These are phyloP conservation scores for Gracilaria domingensis DNA, from an alignment of 23 red algal genomes.

Conservation along the genomic window DNA sequence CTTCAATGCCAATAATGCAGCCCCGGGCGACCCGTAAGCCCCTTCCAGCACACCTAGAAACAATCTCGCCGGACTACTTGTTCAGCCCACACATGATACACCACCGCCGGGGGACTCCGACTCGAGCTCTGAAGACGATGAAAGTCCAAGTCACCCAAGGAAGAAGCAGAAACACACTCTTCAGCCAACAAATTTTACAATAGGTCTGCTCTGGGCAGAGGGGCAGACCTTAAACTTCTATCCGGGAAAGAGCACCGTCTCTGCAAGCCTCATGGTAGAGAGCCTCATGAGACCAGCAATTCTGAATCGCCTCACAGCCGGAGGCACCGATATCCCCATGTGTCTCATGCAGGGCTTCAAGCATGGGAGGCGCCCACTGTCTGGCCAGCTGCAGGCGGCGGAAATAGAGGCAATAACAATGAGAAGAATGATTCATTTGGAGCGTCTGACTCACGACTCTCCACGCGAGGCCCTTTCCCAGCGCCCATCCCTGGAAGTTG, in stretches of 20 bases:
- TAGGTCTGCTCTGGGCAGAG: background rate
- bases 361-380: background rate
- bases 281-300: background rate
- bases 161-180: background rate
- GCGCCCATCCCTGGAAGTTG: conserved; percentile 7
- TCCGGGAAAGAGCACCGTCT: conserved; percentile 9
- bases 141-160: background rate
- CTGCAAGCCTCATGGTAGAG: background rate
- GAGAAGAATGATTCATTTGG: conserved; percentile 13
- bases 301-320: background rate
- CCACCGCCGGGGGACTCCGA: too few relatives aligned
- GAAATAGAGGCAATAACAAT: conserved; percentile 3
- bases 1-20: too few relatives aligned
- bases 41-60: too few relatives aligned
- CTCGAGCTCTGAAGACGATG: too few relatives aligned
- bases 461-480: background rate
- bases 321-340: conserved; percentile 14
- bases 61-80: too few relatives aligned
- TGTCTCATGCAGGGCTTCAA: background rate
- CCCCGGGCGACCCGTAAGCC: too few relatives aligned
- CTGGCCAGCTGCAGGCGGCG: background rate
- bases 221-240: background rate
- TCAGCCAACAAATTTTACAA: background rate
- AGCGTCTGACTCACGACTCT: conserved; percentile 9
- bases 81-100: too few relatives aligned